Evolutionary conservation across 495 filamentous ascomycete species (phyloP), one percentile per base, ranked within the genome.

Genomic region (Amphirosellinia nigrospora): DNA sequence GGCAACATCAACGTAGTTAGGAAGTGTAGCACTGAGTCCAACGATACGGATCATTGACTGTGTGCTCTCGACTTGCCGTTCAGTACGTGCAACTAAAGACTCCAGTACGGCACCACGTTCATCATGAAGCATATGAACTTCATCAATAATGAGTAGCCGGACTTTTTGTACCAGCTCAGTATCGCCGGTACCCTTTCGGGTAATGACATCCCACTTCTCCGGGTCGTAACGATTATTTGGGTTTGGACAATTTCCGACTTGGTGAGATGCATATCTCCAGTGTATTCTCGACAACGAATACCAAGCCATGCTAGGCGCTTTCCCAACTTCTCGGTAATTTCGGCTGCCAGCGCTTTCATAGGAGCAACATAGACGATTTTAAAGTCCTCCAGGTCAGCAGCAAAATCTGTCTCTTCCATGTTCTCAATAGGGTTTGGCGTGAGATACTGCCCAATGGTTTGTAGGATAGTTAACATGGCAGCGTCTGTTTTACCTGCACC

Each of bases 121-220:
- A 77, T 99, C 96, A 75, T 99, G 96, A 72, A 99, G 90, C 96
- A 99, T 99, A 74, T 99, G 96, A 2, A 99, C 96, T 81, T 99
- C 96, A 79, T 99, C 96, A 75, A 99, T 97, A 72, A 99, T 98
- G 61, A 99, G 86, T 36, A 99, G 82, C 21, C 96, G 89, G 13
- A 99, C 96, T 74, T 99, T 99, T 74, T 98, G 96, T 4, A 98
- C 96, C 13, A 99, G 86, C 76, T 98, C 96, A 7, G 96, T 98
- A 76, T 99, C 96, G 3, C 96, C 96, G 1, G 93, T 97, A 58
- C 96, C 95, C 79, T 98, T 99, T 52, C 96, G 86, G 11, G 96
- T 99, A 39, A 98, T 92, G 15, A 98, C 95, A 81, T 99, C 96
- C 96, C 96, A 99, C 83, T 99, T 99, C 79, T 99, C 96, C 60